Evolutionary conservation across 306 rosid species (phyloP), one percentile per base, ranked within the genome.

Genomic region (Biancaea sappan): DNA sequence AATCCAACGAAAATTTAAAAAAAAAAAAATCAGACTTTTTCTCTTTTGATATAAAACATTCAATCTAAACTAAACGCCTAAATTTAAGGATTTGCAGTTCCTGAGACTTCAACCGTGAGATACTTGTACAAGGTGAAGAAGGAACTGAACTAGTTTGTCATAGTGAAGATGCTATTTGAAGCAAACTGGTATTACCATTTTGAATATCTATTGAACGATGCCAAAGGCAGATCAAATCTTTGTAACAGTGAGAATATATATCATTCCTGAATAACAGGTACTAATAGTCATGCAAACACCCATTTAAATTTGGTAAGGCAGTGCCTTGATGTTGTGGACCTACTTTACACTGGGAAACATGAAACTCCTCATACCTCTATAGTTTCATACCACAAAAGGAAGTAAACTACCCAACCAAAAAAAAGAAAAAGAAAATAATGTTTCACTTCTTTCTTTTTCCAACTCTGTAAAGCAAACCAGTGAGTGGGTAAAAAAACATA

Each of bases 331-430:
- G 62, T 51, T 75, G 62, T 51, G 34, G 69, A 72, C 81, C 79
- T 66, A 71, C 66, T 84, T 72, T 63, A 63, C 75, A 87, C 43
- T 74, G 85, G 43, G 59, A 44, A 73, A 50, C 56, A 66, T n/a
- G 40, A 51, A 57, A 72, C 76, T 72, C 65, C 63, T 66, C 57
- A 31, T 19, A 57, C 77, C 61, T 74, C 71, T 63, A 52, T 52
- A n/a, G n/a, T 69, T 48, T 16, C 77, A 63, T 48, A 74, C 63
- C 43, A 50, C 56, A 22, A 63, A 22, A 61, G n/a, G n/a, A 61
- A 61, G 32, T 11, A 37, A 62, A 35, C 2, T 24, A 54, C 24
- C 13, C n/a, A 6, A 16, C 25, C 18, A n/a, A 0, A 7, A 7
- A 35, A 6, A 63, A 48, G 1, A n/a, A 0, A 15, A 37, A 72